These are phyloP conservation scores for Amanita fuliginea DNA, from an alignment of 768 basidiomycete species.

Conservation along the genomic window DNA sequence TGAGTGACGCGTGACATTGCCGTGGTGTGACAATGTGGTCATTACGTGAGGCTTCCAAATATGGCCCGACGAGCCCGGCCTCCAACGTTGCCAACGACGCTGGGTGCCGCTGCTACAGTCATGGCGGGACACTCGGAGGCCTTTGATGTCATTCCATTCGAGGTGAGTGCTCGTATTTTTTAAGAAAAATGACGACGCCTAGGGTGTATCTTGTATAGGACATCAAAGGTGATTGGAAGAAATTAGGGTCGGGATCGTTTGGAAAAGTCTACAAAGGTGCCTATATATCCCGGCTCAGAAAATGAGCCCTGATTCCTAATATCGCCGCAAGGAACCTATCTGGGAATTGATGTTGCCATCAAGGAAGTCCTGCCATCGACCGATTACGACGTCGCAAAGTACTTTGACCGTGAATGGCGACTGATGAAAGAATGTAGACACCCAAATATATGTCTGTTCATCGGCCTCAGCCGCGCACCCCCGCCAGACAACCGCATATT, in stretches of 20 bases:
- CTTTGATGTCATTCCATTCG: slow-evolving; percentile 83
- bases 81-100: background rate
- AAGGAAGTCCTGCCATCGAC: slow-evolving; percentile 90
- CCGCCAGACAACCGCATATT: slow-evolving; percentile 76
- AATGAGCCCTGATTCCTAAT: background rate
- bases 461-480: slow-evolving; percentile 79
- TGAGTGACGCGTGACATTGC: background rate
- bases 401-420: slow-evolving; percentile 98
- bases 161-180: slow-evolving; percentile 32
- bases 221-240: slow-evolving; percentile 82
- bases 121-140: slow-evolving; percentile 43
- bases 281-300: slow-evolving; percentile 2
- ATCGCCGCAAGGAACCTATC: slow-evolving; percentile 54
- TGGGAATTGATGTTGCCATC: slow-evolving; percentile 93
- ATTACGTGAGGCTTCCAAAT: slow-evolving; percentile 1
- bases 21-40: background rate
- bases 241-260: slow-evolving; percentile 86
- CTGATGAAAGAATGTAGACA: slow-evolving; percentile 94
- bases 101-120: background rate
- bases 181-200: background rate
- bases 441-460: slow-evolving; percentile 87
- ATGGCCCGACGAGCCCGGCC: background rate
- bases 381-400: slow-evolving; percentile 92
- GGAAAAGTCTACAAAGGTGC: slow-evolving; percentile 87
- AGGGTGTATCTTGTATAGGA: slow-evolving; percentile 34